A percentile compares a stretch with the other conserved stretches of the same genome.
phyloP scores from a whole-genome alignment of 108 stramenopile genomes.

The Mayamaea pseudoterrestris region DNA sequence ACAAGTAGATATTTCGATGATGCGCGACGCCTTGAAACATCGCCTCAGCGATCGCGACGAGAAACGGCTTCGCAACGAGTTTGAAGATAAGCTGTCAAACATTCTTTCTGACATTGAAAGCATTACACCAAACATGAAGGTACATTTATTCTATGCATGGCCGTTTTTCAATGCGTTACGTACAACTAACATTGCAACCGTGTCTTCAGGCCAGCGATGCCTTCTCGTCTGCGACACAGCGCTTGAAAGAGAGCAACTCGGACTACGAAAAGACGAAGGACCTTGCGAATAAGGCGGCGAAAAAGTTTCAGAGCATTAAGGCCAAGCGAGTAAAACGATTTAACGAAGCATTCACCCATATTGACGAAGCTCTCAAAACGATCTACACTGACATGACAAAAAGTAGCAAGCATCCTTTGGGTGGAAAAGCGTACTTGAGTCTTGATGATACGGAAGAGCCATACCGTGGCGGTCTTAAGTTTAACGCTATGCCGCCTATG shows the following conservation, averaged over 20 bases:
- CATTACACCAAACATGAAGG: slow-evolving; percentile 95
- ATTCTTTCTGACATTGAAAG: slow-evolving; percentile 72
- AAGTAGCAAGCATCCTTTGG: slow-evolving; percentile 82
- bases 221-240: slow-evolving; percentile 59
- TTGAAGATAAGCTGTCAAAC: slow-evolving; percentile 59
- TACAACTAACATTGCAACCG: slow-evolving; percentile 1
- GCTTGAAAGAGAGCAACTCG: slow-evolving; percentile 60
- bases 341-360: slow-evolving; percentile 77
- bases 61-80: slow-evolving; percentile 58
- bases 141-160: slow-evolving; percentile 4
- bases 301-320: slow-evolving; percentile 65
- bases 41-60: slow-evolving; percentile 52
- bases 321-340: slow-evolving; percentile 68
- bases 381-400: slow-evolving; percentile 95
- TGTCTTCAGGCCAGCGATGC: slow-evolving; percentile 64
- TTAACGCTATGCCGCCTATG: slow-evolving; percentile 99
- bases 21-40: slow-evolving; percentile 52
- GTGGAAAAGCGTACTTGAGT: slow-evolving; percentile 89
- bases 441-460: slow-evolving; percentile 92
- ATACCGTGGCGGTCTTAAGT: slow-evolving; percentile 93
- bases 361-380: slow-evolving; percentile 79
- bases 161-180: background rate
- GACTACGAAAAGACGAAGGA: slow-evolving; percentile 70
- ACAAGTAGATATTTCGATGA: slow-evolving; percentile 64
- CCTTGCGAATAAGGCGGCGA: slow-evolving; percentile 55